Evolutionary conservation across 192 early-diverging fungal genomes (phyloP), one percentile per base, ranked within the genome.

Genomic region (Coemansia sp.): DNA sequence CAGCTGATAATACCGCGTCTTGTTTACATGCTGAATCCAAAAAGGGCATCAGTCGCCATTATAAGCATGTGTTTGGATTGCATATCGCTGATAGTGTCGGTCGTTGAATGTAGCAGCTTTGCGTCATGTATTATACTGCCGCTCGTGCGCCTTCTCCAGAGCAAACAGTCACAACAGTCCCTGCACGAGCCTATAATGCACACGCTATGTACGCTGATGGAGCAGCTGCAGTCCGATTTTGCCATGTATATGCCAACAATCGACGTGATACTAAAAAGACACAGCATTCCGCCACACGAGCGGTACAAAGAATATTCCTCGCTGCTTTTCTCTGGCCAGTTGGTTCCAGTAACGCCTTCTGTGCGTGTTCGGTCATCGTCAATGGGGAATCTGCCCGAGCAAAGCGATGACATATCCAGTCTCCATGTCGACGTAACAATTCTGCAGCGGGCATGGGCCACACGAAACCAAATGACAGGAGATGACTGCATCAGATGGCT

Each of bases 401-500:
- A 8, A 15, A 21, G n/a, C 25, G 35, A 30, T 12, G 58, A 52
- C 16, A 59, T 18, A 26, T 26, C 35, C 7, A 23, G 31, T 40
- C 43, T 48, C 29, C 16, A 31, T 25, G 48, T 75, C 7, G 43
- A 70, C 26, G 48, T 56, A 4, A 13, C 31, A 7, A 87, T 90
- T 7, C 90, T 98, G 9, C 94, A 95, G 70, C 93, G 92, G 33
- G 84, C 87, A 40, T 84, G 94, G 68, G 89, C 89, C 3, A 94
- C 91, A 5, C 60, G 29, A 26, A 63, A 61, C 55, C 49, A 43
- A 23, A 21, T 60, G 46, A 52, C 66, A 2, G 92, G 89, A 46
- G 93, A 94, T 51, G 95, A 98, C 63, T 97, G 95, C 93, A 81
- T 84, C 33, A 91, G 92, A 62, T 98, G 96, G 96, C 94, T 98